Base-by-base conservation (phyloP, 1,139 yeast species). In the Suhomyces bokatorum region DNA sequence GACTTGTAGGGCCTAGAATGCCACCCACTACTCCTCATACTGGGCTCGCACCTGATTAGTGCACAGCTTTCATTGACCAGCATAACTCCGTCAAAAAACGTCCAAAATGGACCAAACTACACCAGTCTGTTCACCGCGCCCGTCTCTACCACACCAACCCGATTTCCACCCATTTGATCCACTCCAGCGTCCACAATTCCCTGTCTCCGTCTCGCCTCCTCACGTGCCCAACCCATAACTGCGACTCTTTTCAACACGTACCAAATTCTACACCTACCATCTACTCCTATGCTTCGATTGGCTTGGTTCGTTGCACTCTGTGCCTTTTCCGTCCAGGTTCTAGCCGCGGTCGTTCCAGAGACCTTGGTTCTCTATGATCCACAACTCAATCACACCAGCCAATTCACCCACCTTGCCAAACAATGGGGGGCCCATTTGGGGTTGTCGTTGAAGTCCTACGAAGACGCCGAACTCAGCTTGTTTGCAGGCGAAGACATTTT, bases 341-440 rank as follows among this genome's bases (percentile, higher is more conserved):
- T 41, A 35, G 44, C 41, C 4, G 37, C 40, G 10, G 35, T 31
- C 29, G 28, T 17, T 20, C 37, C 42, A 17, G 42, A 35, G 12
- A 32, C 44, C 15, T 62, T 70, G 58, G 62, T 70, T 9, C 57
- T 70, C 28, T 67, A 63, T 47, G 76, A 70, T 45, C 55, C 71
- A 6, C 57, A 51, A 28, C 42, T 57, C 37, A 48, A 62, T 40
- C 62, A 41, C 14, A 35, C 52, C 30, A n/a, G 51, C 52, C 57
- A 55, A 13, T 54, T 68, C 10, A 43, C 55, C 30, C 35, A 45
- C 27, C 55, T 69, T 41, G 53, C 66, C 17, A 45, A 52, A 30
- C 49, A 52, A 34, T 62, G 71, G 45, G 56, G 57, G 28, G 43
- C 52, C 16, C 46, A 58, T 20, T 60, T 55, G 53, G 58, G 56